Base-by-base conservation (phyloP, 2,329 filamentous ascomycete genomes). In the Endothia cerciana region DNA sequence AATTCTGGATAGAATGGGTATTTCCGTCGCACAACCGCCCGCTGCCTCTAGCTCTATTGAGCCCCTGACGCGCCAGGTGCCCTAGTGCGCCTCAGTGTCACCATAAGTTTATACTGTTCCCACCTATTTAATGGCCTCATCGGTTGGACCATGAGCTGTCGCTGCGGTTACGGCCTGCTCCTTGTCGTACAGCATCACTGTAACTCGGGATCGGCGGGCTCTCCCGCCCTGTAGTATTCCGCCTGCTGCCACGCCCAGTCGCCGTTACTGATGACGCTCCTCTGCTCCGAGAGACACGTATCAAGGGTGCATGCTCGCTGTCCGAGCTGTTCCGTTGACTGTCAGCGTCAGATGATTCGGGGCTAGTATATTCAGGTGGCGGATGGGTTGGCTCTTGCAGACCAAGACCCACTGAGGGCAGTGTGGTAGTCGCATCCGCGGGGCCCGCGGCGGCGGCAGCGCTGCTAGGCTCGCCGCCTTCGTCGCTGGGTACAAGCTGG, bases 161-260 rank as follows among this genome's bases (percentile, higher is more conserved):
- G 70, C 80, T 82, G 67, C 80, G 77, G 63, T 82, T 79, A 60
- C 80, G 77, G 66, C 80, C 79, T 40, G 80, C 81, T 57, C 84
- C 84, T 70, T 86, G 82, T 64, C 80, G 79, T 51, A 93, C 83
- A 1, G 91, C 92, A 67, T 92, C 91, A 75, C 89, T 91, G 74
- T 96, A 96, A 72, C 87, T 94, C 2, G 92, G 92, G 69, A 95
- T 93, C 0, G 92, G 91, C 30, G 91, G 90, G 36, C 79, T 77
- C 28, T 71, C 73, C 25, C 76, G 73, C 41, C 75, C 74, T 38
- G 65, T 62, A 38, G 58, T 66, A 51, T 65, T 69, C 67, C 67
- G 73, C 69, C 19, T 73, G 60, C 19, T 73, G 60, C 36, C 71
- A 55, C 60, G 75, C 68, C 71, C 62, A 51, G 71, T 68, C 15